Conservation (phyloP, 148 eudicot genomes). For the Beta vulgaris region DNA sequence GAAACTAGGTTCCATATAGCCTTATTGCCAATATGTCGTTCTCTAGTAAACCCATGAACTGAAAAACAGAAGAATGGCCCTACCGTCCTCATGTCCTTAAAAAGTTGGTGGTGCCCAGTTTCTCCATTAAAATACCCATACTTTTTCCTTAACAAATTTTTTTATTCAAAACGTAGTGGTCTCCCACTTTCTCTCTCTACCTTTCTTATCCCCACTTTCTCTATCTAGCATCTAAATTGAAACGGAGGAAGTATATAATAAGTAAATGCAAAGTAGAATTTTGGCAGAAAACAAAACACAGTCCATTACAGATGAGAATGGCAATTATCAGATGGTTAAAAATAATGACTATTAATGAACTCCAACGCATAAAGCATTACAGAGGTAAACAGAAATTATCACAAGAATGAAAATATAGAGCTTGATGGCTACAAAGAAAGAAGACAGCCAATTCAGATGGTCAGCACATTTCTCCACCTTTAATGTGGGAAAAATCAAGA, state of each 20-base stretch:
- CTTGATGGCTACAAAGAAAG: neutral
- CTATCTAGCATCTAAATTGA: too few species aligned
- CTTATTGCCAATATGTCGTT: neutral
- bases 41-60: neutral
- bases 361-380: neutral
- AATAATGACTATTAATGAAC: neutral
- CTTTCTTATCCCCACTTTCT: too few species aligned
- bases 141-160: too few species aligned
- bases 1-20: neutral
- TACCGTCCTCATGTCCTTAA: too few species aligned
- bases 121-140: too few species aligned
- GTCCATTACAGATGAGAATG: neutral
- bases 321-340: neutral
- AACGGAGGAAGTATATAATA: neutral
- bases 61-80: neutral
- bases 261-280: neutral
- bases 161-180: too few species aligned
- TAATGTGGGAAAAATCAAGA: neutral
- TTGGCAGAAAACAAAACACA: neutral
- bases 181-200: too few species aligned
- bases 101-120: too few species aligned
- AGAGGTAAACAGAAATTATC: neutral
- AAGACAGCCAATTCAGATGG: neutral
- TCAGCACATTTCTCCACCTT: neutral
- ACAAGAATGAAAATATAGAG: neutral